phyloP scores from a whole-genome alignment of 1,139 yeast genomes.

The Diutina sp. region DNA sequence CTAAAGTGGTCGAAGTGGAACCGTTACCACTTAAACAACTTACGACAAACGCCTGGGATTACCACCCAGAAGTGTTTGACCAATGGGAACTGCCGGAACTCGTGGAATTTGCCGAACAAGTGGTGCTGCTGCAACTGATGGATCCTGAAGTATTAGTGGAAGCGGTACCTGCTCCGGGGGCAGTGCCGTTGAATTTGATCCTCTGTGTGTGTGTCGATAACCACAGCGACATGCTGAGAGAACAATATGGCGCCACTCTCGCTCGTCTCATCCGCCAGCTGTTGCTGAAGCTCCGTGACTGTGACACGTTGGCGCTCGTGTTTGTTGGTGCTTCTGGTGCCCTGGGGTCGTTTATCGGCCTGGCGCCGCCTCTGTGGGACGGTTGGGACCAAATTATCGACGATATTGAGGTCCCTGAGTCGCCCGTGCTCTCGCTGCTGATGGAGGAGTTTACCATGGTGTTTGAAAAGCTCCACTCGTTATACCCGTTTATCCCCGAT shows the following conservation, averaged over 20 bases:
- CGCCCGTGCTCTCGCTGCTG: background rate
- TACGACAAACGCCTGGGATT: conserved; percentile 1
- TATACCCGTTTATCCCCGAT: conserved; percentile 1
- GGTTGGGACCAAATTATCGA: background rate
- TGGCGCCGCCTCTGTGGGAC: conserved; percentile 1
- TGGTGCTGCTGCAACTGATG: background rate
- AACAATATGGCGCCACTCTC: background rate
- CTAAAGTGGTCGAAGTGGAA: background rate
- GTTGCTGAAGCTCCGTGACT: background rate
- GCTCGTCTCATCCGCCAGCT: background rate
- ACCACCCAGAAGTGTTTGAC: conserved; percentile 1
- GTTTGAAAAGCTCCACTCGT: conserved; percentile 1
- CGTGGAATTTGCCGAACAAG: background rate
- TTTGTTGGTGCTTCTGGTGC: background rate
- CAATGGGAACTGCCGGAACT: conserved; percentile 1
- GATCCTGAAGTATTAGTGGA: background rate
- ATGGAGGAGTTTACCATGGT: background rate
- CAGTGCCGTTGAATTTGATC: background rate
- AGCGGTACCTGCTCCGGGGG: background rate
- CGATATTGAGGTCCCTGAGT: background rate
- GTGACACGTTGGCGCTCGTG: background rate
- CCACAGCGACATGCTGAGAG: background rate
- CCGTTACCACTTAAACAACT: background rate
- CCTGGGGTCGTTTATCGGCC: background rate
- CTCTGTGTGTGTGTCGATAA: background rate